Conservation (phyloP, 441 rosid genomes). For the Pelargonium australe region DNA sequence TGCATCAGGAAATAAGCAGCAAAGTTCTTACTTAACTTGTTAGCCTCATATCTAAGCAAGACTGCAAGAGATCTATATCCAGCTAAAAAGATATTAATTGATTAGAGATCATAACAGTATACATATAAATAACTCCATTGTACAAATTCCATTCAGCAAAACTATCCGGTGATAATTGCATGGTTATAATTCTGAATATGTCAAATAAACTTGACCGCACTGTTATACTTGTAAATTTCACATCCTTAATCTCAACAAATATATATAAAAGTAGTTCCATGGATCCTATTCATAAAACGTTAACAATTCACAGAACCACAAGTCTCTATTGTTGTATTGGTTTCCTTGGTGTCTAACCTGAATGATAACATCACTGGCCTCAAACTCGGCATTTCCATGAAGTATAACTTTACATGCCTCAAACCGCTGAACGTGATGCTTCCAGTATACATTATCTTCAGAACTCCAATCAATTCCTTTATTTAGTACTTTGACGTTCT, state of each 20-base stretch:
- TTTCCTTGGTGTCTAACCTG: slow-evolving; percentile 39
- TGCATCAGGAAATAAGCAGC: slow-evolving; percentile 17
- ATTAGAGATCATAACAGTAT: neutral
- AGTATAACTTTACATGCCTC: slow-evolving; percentile 63
- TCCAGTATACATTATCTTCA: slow-evolving; percentile 72
- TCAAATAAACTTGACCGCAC: neutral
- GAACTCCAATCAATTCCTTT: slow-evolving; percentile 75
- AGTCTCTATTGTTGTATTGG: neutral
- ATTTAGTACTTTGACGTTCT: slow-evolving; percentile 64
- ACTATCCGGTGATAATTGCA: neutral
- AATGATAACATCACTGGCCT: slow-evolving; percentile 62
- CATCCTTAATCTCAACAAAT: neutral
- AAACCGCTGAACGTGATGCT: slow-evolving; percentile 59
- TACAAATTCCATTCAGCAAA: neutral
- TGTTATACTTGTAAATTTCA: neutral
- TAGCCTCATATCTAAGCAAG: neutral
- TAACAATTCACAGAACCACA: neutral
- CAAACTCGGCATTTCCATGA: slow-evolving; percentile 91
- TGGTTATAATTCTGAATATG: neutral
- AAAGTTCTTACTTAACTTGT: neutral
- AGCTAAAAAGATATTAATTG: neutral
- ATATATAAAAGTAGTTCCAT: neutral
- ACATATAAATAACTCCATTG: neutral
- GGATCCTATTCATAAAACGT: neutral
- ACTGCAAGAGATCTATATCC: neutral